Conservation (phyloP, 345 rosid genomes). For the Eucalyptus curtisii region DNA sequence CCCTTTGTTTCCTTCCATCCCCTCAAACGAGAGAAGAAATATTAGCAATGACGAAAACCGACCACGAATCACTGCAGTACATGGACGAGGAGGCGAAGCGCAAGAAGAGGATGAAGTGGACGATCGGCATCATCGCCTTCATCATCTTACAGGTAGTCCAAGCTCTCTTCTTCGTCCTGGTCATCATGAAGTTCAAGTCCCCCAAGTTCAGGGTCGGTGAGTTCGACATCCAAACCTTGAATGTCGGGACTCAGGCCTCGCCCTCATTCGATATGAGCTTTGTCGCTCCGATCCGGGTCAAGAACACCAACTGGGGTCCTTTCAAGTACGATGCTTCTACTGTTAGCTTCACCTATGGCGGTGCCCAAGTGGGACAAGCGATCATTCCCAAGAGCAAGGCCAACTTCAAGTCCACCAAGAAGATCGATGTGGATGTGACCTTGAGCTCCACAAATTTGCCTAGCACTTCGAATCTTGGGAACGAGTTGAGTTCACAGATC, state of each 20-base stretch:
- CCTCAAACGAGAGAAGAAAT: background rate
- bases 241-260: background rate
- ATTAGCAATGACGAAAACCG: background rate
- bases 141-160: conserved; percentile 3
- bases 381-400: background rate
- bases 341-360: background rate
- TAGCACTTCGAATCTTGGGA: background rate
- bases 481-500: background rate
- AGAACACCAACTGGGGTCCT: conserved; percentile 4
- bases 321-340: background rate
- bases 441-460: background rate
- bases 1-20: background rate
- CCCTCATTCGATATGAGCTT: background rate
- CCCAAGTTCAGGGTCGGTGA: conserved; percentile 7
- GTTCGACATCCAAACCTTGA: background rate
- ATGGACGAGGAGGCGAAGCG: background rate
- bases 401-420: background rate
- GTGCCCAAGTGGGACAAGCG: background rate
- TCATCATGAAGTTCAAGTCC: background rate
- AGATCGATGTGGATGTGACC: background rate
- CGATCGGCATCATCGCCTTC: background rate
- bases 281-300: background rate
- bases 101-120: conserved; percentile 8
- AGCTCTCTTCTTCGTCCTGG: background rate
- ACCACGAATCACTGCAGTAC: background rate